Base-by-base conservation (phyloP, 345 rosid species). In the Corymbia maculata region DNA sequence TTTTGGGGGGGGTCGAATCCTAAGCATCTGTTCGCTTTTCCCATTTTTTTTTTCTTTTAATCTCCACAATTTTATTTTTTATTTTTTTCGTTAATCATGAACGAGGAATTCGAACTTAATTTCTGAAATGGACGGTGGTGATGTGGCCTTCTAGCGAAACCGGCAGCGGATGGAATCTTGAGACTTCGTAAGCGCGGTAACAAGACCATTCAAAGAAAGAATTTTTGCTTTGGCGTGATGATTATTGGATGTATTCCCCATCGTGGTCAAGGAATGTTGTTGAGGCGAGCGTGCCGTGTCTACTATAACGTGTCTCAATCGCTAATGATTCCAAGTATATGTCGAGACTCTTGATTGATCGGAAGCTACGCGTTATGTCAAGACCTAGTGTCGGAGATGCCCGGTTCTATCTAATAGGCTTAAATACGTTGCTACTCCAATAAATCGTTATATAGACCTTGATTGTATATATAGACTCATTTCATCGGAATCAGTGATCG, bases 351-450 rank as follows among this genome's bases (percentile, higher is more conserved):
- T 4, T 36, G 6, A 44, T 36, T 9, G 26, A 75, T 36, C 8
- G 6, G 8, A 36, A 70, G 26, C 26, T 26, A 8, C 13, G 1
- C 1, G 7, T 64, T 64, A 13, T 28, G 8, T n/a, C 75, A 2
- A 64, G 42, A n/a, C 8, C 4, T 64, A 13, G 5, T 7, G 15
- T 3, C 4, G 36, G 19, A 64, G 36, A 5, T 13, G 17, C 0
- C 9, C 0, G 17, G n/a, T n/a, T 64, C 1, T 4, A 3, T 64
- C 5, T n/a, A 1, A 2, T 1, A 36, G 7, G 75, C 9, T 64
- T 64, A 3, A n/a, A n/a, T n/a, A 6, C 6, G 36, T 64, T 42
- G 2, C 15, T 3, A 19, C 75, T 19, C 0, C 2, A 4, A 13
- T 17, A n/a, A 64, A 64, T 64, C n/a, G n/a, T 9, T 14, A 0